Evolutionary conservation across 2,329 filamentous ascomycete species (phyloP), one percentile per base, ranked within the genome.

Genomic region (Stagonosporopsis tanaceti): DNA sequence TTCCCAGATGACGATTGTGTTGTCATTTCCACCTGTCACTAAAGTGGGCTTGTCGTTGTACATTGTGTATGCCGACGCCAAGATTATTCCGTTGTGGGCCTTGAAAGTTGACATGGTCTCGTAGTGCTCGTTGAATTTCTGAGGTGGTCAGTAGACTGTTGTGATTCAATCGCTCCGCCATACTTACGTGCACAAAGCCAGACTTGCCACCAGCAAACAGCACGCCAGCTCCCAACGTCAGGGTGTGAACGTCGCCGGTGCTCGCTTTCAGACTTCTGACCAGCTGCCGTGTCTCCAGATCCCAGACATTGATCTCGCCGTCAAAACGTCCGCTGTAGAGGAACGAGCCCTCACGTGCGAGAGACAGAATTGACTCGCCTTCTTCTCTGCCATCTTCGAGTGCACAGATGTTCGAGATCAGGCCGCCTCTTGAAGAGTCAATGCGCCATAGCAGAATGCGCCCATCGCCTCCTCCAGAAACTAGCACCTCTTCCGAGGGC

Each of bases 251-350:
- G 73, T 98, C 92, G 40, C 88, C 89, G 32, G 86, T 86, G 66
- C 93, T 90, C 0, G 89, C 87, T 71, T 90, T 93, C 70, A 99
- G 89, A 17, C 92, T 93, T 55, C 95, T 85, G 41, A 99, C 84
- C 46, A 95, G 88, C 77, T 99, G 95, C 51, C 90, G 88, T 0
- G 95, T 98, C 72, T 98, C 94, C 14, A 99, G 83, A 73, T 99
- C 96, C 94, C 96, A 99, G 11, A 99, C 86, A 73, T 98, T 94
- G 58, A 99, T 87, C 47, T 96, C 86, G 22, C 95, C 96, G 37
- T 91, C 88, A 1, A 93, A 85, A 66, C 96, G 90, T 44, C 95
- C 95, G 57, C 91, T 92, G 72, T 98, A 99, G 4, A 99, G 82
- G 64, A 99, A 96, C 0, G 93, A 93, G 0, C 92, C 93, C 61